phyloP scores from a whole-genome alignment of 2,329 filamentous ascomycete genomes.

The Parafenestella ontariensis region DNA sequence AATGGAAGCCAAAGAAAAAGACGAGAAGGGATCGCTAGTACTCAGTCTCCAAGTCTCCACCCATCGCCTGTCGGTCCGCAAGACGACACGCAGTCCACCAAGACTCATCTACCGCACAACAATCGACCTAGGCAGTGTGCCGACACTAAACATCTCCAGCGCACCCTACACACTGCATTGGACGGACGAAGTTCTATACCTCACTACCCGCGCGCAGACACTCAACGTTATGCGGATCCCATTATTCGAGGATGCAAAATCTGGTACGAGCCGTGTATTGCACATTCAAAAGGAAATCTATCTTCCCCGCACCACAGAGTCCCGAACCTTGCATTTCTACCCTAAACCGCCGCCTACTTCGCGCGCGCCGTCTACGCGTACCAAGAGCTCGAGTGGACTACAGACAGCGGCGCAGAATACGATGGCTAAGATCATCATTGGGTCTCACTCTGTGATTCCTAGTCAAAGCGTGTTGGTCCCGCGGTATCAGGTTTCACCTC shows the following conservation, averaged over 20 bases:
- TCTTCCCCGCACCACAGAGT: slow-evolving; percentile 1
- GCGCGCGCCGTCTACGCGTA: not conserved
- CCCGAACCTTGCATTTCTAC: not conserved
- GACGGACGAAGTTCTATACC: not conserved
- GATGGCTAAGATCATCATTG: not conserved
- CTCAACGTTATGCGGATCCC: not conserved
- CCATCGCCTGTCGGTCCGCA: not conserved
- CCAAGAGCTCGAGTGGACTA: not conserved
- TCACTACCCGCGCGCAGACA: not conserved
- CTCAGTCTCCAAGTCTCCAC: slow-evolving; percentile 1
- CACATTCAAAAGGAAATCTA: not conserved
- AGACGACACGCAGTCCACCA: not conserved
- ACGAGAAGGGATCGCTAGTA: not conserved
- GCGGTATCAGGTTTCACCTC: not conserved
- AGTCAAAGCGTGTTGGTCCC: not conserved
- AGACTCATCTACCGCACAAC: not conserved
- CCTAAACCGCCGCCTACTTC: not conserved
- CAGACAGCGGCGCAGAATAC: not conserved
- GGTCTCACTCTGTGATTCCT: not conserved
- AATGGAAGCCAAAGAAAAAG: not conserved
- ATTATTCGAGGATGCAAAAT: not conserved
- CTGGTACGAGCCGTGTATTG: not conserved
- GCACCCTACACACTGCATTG: slow-evolving; percentile 1
- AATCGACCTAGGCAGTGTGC: not conserved
- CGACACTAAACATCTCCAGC: not conserved